Conservation (phyloP, 768 basidiomycete genomes). For the Pulveroboletus frians region DNA sequence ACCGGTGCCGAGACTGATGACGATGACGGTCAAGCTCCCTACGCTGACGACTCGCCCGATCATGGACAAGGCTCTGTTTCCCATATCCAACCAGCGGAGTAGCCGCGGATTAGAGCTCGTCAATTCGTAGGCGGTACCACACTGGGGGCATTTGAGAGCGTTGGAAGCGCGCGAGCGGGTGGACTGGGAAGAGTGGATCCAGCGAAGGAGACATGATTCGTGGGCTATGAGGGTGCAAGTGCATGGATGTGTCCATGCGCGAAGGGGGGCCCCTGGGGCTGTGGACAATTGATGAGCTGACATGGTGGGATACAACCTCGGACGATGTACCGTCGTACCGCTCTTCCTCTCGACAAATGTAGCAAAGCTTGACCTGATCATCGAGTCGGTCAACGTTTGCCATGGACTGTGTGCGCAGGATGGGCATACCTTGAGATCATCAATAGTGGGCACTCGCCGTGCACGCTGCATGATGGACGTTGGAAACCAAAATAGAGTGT, state of each 20-base stretch:
- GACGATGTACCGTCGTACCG: conserved; percentile 35
- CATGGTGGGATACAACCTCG: neutral
- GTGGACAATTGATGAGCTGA: neutral
- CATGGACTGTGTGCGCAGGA: neutral
- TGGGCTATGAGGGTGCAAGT: conserved; percentile 77
- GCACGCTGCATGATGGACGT: conserved; percentile 21
- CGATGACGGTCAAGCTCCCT: conserved; percentile 44
- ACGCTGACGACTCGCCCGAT: conserved; percentile 51
- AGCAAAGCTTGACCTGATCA: conserved; percentile 64
- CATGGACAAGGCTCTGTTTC: conserved; percentile 47
- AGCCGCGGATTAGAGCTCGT: conserved; percentile 57
- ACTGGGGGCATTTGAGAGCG: conserved; percentile 79
- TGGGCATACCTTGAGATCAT: conserved; percentile 29
- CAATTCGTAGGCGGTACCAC: conserved; percentile 59
- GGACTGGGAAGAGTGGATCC: conserved; percentile 70
- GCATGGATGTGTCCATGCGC: conserved; percentile 75
- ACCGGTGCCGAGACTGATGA: conserved; percentile 61
- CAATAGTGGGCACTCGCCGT: conserved; percentile 29
- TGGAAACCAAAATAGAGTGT: neutral
- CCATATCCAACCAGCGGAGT: conserved; percentile 45
- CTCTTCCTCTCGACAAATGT: conserved; percentile 77
- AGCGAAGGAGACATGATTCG: conserved; percentile 71
- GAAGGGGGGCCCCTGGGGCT: conserved; percentile 46
- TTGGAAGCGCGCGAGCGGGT: conserved; percentile 49
- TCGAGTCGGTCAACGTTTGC: conserved; percentile 1